Conservation (phyloP, 129 eudicot species). For the Centrapalus pauciflorus region DNA sequence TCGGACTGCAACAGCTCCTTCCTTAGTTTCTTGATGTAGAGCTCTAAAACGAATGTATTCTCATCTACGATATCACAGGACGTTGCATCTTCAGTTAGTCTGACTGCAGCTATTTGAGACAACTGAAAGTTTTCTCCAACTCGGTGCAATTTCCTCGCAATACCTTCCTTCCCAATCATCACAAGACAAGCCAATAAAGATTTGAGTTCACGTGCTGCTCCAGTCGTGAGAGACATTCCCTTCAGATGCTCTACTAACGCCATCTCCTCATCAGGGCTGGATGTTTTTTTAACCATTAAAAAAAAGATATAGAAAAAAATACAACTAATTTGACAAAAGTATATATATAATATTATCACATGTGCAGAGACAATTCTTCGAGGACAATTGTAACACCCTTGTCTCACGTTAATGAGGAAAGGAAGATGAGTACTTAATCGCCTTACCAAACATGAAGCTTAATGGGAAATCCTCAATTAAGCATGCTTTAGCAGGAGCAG, state of each 20-base stretch:
- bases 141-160: constrained; percentile 72
- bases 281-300: not conserved
- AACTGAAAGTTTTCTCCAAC: constrained; percentile 58
- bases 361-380: too few relatives aligned
- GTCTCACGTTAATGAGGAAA: too few relatives aligned
- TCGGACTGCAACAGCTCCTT: constrained; percentile 61
- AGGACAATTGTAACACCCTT: too few relatives aligned
- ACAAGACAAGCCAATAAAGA: constrained; percentile 64
- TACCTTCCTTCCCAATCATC: constrained; percentile 71
- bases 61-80: constrained; percentile 58
- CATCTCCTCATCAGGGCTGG: constrained; percentile 88
- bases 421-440: too few relatives aligned
- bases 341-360: not conserved
- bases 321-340: not conserved
- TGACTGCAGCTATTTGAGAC: constrained; percentile 80
- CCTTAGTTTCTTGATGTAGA: constrained; percentile 46
- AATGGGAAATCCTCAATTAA: too few relatives aligned
- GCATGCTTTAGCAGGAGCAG: too few relatives aligned
- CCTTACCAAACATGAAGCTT: too few relatives aligned
- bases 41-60: constrained; percentile 51
- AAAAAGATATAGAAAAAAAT: not conserved
- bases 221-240: constrained; percentile 69
- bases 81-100: constrained; percentile 62
- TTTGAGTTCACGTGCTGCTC: constrained; percentile 72
- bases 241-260: constrained; percentile 86